Evolutionary conservation across 352 stramenopile species (phyloP).

Genomic region (Phytophthora litchii): DNA sequence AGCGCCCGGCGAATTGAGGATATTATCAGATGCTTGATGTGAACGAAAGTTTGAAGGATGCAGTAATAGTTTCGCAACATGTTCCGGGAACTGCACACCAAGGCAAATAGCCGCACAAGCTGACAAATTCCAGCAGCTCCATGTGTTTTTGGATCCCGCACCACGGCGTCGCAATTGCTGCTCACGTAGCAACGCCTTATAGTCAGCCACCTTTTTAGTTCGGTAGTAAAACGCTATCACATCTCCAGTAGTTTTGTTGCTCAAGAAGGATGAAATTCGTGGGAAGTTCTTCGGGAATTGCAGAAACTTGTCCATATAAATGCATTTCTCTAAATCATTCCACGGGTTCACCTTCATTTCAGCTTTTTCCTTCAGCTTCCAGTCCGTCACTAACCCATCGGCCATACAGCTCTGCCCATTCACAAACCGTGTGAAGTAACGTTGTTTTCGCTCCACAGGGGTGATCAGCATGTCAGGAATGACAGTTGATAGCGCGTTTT

Average conservation of each 20-base stretch:
- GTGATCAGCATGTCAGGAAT: constrained; percentile 88
- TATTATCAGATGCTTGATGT: constrained; percentile 86
- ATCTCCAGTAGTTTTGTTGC: constrained; percentile 97
- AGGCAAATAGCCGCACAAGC: constrained; percentile 82
- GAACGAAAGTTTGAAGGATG: constrained; percentile 86
- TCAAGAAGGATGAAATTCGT: constrained; percentile 93
- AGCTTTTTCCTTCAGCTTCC: constrained; percentile 65
- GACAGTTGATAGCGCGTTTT: constrained; percentile 83
- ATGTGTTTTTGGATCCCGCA: constrained; percentile 87
- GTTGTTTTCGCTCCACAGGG: constrained; percentile 48
- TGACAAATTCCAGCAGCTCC: constrained; percentile 89
- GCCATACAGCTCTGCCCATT: constrained; percentile 72
- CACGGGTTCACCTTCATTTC: constrained; percentile 94
- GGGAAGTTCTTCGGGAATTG: constrained; percentile 99
- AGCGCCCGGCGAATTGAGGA: constrained; percentile 78
- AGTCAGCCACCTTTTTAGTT: constrained; percentile 97
- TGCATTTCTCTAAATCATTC: constrained; percentile 99
- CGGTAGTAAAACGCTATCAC: constrained; percentile 98
- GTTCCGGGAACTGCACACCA: constrained; percentile 79
- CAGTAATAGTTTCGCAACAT: constrained; percentile 70
- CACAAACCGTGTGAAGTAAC: constrained; percentile 55
- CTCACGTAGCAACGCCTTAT: constrained; percentile 94
- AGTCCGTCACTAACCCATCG: constrained; percentile 67
- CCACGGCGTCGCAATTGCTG: constrained; percentile 86
- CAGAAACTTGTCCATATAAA: constrained; percentile 99